Percentiles rank a stretch among this genome's conserved stretches.
Conservation (phyloP, 345 rosid genomes). For the Dovyalis caffra region DNA sequence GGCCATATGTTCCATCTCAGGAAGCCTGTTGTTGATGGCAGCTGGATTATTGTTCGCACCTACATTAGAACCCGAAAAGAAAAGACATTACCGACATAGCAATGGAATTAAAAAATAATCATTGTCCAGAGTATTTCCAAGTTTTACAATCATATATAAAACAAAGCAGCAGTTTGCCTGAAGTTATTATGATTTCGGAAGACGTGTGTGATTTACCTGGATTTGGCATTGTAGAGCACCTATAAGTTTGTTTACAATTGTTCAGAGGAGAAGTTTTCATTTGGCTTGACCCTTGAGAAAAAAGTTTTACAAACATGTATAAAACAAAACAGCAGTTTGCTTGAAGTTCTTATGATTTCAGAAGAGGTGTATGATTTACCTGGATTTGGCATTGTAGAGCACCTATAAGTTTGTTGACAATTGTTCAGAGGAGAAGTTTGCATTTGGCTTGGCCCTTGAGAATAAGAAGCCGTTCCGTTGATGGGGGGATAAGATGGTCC, state of each 20-base stretch:
- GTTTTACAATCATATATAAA: not conserved
- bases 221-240: not conserved
- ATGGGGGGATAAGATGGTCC: constrained; percentile 1
- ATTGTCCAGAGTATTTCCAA: not conserved
- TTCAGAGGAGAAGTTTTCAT: constrained; percentile 3
- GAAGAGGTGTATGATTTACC: constrained; percentile 17
- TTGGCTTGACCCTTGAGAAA: constrained; percentile 1
- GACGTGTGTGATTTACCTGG: constrained; percentile 19
- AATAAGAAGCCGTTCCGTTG: not conserved
- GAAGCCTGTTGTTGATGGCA: not conserved
- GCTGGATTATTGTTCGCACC: not conserved
- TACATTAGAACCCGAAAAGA: not conserved
- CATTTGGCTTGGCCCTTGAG: not conserved
- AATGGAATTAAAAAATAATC: not conserved
- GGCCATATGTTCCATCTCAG: constrained; percentile 2
- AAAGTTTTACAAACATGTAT: too few species aligned
- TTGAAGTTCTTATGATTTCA: not conserved
- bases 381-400: constrained; percentile 5
- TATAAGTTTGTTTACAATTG: constrained; percentile 5
- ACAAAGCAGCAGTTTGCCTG: too few species aligned
- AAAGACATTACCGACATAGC: not conserved
- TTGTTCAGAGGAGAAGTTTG: constrained; percentile 6
- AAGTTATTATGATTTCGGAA: not conserved
- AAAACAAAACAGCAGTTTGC: too few species aligned
- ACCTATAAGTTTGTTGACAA: constrained; percentile 2